Evolutionary conservation across 1,139 yeast species (phyloP).

Genomic region (Saccharomyces hybrid): DNA sequence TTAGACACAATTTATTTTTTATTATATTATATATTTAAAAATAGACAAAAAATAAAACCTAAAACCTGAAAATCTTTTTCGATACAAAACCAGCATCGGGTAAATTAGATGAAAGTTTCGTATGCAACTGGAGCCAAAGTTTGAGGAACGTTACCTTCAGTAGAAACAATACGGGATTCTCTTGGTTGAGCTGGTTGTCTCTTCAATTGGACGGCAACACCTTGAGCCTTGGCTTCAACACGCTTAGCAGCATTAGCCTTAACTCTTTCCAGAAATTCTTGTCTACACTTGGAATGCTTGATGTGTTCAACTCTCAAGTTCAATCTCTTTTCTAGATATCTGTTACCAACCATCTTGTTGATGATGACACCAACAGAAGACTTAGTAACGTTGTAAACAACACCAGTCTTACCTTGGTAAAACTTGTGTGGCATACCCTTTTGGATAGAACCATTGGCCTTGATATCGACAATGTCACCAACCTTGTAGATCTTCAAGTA

Average conservation of each 20-base stretch:
- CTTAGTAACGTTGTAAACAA: slow-evolving; percentile 97
- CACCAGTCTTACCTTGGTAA: slow-evolving; percentile 99
- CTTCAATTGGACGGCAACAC: slow-evolving; percentile 86
- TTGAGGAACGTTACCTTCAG: slow-evolving; percentile 80
- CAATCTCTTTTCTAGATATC: slow-evolving; percentile 97
- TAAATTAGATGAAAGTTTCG: slow-evolving; percentile 91
- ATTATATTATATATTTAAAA: slow-evolving; percentile 7
- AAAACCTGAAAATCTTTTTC: neutral
- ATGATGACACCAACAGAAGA: slow-evolving; percentile 95
- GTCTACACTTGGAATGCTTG: slow-evolving; percentile 99
- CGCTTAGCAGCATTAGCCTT: slow-evolving; percentile 91
- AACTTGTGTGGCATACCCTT: slow-evolving; percentile 99
- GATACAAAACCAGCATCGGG: neutral
- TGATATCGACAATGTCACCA: slow-evolving; percentile 98
- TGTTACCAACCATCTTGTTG: slow-evolving; percentile 97
- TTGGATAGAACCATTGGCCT: slow-evolving; percentile 98
- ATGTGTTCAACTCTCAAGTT: slow-evolving; percentile 98
- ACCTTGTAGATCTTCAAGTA: slow-evolving; percentile 97
- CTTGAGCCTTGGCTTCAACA: slow-evolving; percentile 91
- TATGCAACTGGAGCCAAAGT: slow-evolving; percentile 98
- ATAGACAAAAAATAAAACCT: slow-evolving; percentile 1
- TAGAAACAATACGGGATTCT: slow-evolving; percentile 74
- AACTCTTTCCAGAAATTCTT: slow-evolving; percentile 97
- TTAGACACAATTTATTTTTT: slow-evolving; percentile 1
- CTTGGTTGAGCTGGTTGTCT: slow-evolving; percentile 99